Base-by-base conservation (phyloP, 2,329 filamentous ascomycete genomes). In the Chrysosporium queenslandicum region DNA sequence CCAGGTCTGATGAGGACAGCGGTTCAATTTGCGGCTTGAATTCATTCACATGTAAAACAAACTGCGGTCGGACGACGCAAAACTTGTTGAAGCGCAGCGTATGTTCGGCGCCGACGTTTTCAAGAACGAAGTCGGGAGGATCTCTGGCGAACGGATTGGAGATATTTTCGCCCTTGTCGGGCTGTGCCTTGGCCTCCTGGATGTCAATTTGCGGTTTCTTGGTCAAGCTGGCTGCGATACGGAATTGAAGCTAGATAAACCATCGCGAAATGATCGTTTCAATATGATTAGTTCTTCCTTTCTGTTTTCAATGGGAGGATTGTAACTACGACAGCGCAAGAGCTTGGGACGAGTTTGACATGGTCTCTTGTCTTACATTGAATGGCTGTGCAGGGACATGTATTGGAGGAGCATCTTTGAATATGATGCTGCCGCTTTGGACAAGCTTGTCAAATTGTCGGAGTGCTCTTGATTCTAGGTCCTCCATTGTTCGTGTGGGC, bases 71-170 rank as follows among this genome's bases (percentile, higher is more conserved):
- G 14, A 59, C 46, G 23, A 56, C 55, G 42, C 57, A 59, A 46
- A 58, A 60, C 42, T 60, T 60, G 52, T 60, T 60, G 39, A 60
- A 51, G 29, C 58, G 56, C 21, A 60, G 37, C 14, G 55, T 59
- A 50, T 60, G 58, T 27, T 54, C 57, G 1, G 52, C 34, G 9
- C 48, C 45, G 25, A 58, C 52, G 37, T 54, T 34, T 20, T 53
- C 51, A 32, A 60, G 41, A n/a, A 55, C 53, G 41, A 60, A 59
- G 20, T 59, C 56, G 9, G 58, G 58, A 23, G 55, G 51, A 55
- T 58, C 53, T 34, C 53, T 52, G 29, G 50, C 50, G 34, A 55
- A 53, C 18, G 57, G 53, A 49, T 50, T 55, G 3, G 53, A 34
- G 25, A 16, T 40, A 6, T 36, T 32, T n/a, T 39, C 23, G 23